Conservation (phyloP, 352 stramenopile genomes). For the Phytophthora aleatoria region DNA sequence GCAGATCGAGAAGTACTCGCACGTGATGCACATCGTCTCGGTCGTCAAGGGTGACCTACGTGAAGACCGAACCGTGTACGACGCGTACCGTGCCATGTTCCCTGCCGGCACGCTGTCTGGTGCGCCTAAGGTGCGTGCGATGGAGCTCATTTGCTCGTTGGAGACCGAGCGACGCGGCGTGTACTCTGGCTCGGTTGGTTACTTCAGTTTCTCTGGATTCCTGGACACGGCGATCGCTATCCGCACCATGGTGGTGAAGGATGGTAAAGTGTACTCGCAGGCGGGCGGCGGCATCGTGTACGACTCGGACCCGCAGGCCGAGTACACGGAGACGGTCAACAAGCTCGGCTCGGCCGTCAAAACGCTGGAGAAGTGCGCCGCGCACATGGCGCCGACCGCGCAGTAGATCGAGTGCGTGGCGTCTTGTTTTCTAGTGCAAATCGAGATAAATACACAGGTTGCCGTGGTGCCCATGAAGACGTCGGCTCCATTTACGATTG, state of each 20-base stretch:
- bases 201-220: slow-evolving; percentile 87
- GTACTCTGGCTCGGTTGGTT: slow-evolving; percentile 89
- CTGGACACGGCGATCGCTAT: slow-evolving; percentile 91
- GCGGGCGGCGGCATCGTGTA: slow-evolving; percentile 89
- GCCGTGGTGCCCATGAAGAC: no score
- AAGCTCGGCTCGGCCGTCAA: slow-evolving; percentile 86
- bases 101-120: slow-evolving; percentile 87
- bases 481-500: no score
- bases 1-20: slow-evolving; percentile 92
- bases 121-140: slow-evolving; percentile 89
- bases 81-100: slow-evolving; percentile 91
- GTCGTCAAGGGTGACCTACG: slow-evolving; percentile 86
- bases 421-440: slow-evolving; percentile 6
- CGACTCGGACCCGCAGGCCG: slow-evolving; percentile 84
- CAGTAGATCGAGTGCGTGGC: slow-evolving; percentile 24
- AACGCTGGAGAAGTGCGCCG: slow-evolving; percentile 82
- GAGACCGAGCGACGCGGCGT: slow-evolving; percentile 82
- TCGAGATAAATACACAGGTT: slow-evolving; percentile 24
- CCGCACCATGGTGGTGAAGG: slow-evolving; percentile 86
- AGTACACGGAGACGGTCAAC: slow-evolving; percentile 92
- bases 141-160: slow-evolving; percentile 89
- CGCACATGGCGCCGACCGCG: slow-evolving; percentile 42
- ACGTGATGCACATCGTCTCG: slow-evolving; percentile 93
- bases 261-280: slow-evolving; percentile 82
- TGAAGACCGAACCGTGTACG: slow-evolving; percentile 83